These are phyloP conservation scores for Dothistroma septosporum DNA, from an alignment of 2,329 filamentous ascomycete species.

Conservation along the genomic window DNA sequence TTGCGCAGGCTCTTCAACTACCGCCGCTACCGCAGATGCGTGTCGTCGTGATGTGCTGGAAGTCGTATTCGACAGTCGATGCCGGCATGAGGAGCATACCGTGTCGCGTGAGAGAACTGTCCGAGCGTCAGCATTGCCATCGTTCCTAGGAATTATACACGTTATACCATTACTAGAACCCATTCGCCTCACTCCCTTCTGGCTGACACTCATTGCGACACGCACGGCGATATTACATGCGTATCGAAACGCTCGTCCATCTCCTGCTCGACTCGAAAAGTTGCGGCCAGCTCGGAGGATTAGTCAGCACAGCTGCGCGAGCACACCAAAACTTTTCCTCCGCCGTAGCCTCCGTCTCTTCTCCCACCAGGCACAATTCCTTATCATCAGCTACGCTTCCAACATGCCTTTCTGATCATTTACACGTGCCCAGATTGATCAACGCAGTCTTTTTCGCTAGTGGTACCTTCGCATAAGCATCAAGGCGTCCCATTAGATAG, in stretches of 20 bases:
- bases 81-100: conserved; percentile 46
- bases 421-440: conserved; percentile 76
- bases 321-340: conserved; percentile 9
- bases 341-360: conserved; percentile 34
- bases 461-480: conserved; percentile 67
- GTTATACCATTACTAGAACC: conserved; percentile 39
- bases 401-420: conserved; percentile 86
- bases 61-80: conserved; percentile 33
- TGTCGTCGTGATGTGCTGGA: conserved; percentile 31
- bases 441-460: conserved; percentile 95
- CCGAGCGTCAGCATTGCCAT: conserved; percentile 7
- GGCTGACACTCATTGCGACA: conserved; percentile 42
- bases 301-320: background rate
- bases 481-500: conserved; percentile 96
- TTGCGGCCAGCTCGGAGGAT: background rate
- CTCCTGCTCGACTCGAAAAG: background rate
- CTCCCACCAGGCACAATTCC: conserved; percentile 63
- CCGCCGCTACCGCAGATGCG: conserved; percentile 37
- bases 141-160: background rate
- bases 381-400: conserved; percentile 84
- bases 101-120: conserved; percentile 38
- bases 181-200: conserved; percentile 44
- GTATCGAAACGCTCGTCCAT: background rate
- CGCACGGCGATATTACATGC: background rate
- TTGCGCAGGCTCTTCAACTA: conserved; percentile 25